Base-by-base conservation (phyloP, 2,329 filamentous ascomycete species). In the Aphanocladium album region DNA sequence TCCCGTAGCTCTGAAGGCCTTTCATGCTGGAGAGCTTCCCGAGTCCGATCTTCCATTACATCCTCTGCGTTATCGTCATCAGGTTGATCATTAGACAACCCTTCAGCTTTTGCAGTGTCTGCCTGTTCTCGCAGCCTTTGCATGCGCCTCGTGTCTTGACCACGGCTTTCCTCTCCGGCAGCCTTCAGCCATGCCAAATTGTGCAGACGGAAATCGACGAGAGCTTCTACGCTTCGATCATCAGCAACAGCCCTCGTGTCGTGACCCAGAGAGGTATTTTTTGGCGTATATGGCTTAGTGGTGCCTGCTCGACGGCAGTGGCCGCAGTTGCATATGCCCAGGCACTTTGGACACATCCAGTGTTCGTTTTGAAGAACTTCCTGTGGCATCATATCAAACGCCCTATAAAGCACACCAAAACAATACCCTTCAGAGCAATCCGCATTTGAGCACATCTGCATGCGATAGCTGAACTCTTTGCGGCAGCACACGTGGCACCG, bases 171-270 rank as follows among this genome's bases (percentile, higher is more conserved):
- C 61, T 86, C 83, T 16, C 83, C 83, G 17, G 77, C 74, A 12
- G 79, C 82, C 69, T 84, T 84, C 52, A 98, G 77, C 91, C 92
- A 97, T 46, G 83, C 84, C 27, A 96, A 79, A 71, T 99, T 99
- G 57, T 96, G 93, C 45, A 90, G 81, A 27, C 90, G 87, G 73
- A 97, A 97, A 71, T 98, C 92, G 9, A 98, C 91, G 23, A 98
- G 81, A 25, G 87, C 88, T 72, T 98, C 93, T 6, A 96, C 86
- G 68, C 93, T 97, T 62, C 95, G 87, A 56, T 90, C 89, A 74
- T 99, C 95, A 2, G 95, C 93, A 53, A 98, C 87, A 37, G 89
- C 89, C 58, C 87, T 89, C 0, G 95, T 99, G 66, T 98, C 92
- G 68, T 97, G 92, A 0, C 95, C 95, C 2, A 98, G 83, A 1